phyloP scores from a whole-genome alignment of 2,329 filamentous ascomycete genomes.

The Fusarium proliferatum region DNA sequence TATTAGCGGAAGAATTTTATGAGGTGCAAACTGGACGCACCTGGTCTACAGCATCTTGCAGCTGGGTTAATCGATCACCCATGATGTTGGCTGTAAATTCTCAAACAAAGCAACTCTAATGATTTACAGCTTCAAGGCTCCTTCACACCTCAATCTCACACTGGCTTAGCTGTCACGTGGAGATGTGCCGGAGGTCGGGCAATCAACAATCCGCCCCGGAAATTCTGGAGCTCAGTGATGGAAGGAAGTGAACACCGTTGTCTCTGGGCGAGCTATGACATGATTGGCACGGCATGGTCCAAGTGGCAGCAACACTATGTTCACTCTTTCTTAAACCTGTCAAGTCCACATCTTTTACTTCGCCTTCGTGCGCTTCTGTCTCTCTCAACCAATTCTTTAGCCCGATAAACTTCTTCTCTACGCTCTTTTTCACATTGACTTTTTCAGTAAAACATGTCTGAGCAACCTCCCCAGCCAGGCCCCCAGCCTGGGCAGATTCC shows the following conservation, averaged over 20 bases:
- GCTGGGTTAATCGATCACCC: conserved; percentile 82
- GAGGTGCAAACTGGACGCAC: conserved; percentile 55
- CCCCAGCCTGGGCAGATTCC: conserved; percentile 46
- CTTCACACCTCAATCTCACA: not conserved
- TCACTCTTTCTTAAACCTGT: conserved; percentile 32
- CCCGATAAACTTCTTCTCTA: conserved; percentile 21
- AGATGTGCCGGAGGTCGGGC: conserved; percentile 37
- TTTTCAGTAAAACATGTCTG: conserved; percentile 44
- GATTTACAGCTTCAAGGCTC: not conserved
- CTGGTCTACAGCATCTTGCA: conserved; percentile 87
- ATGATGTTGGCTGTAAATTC: conserved; percentile 56
- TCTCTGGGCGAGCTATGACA: conserved; percentile 42
- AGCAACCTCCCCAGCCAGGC: conserved; percentile 45
- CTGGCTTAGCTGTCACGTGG: conserved; percentile 34
- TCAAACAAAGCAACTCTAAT: not conserved
- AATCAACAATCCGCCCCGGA: conserved; percentile 46
- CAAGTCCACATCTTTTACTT: conserved; percentile 26
- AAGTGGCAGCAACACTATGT: conserved; percentile 36
- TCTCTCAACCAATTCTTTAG: conserved; percentile 16
- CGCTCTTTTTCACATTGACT: conserved; percentile 20
- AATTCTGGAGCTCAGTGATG: conserved; percentile 23
- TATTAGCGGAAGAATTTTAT: conserved; percentile 4
- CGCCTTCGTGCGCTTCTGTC: conserved; percentile 21
- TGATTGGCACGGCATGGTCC: conserved; percentile 43
- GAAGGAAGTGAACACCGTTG: conserved; percentile 53